Conservation (phyloP, 805 yeast species). For the Candida golubevii region DNA sequence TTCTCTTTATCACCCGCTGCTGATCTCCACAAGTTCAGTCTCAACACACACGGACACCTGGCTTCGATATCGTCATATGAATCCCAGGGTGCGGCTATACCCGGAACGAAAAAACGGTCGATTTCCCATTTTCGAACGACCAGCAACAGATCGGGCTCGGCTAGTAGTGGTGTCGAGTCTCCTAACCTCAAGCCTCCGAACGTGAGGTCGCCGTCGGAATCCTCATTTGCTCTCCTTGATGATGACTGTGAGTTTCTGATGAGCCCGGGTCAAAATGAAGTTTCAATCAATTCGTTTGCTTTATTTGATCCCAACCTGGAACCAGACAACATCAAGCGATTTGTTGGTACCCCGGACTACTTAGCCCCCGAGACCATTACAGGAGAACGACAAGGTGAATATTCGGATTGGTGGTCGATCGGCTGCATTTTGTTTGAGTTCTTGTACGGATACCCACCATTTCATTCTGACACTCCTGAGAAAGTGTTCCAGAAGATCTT, state of each 20-base stretch:
- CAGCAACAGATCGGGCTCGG: constrained; percentile 26
- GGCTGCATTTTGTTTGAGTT: constrained; percentile 95
- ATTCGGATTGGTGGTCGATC: constrained; percentile 98
- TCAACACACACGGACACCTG: constrained; percentile 10
- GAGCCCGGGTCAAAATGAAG: constrained; percentile 24
- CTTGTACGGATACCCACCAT: constrained; percentile 91
- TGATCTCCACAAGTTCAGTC: constrained; percentile 22
- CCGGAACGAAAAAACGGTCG: constrained; percentile 14
- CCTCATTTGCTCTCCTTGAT: constrained; percentile 52
- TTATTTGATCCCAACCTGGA: constrained; percentile 69
- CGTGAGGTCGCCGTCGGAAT: constrained; percentile 49
- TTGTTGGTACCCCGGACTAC: constrained; percentile 97
- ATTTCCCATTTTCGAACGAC: constrained; percentile 16
- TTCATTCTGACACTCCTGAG: constrained; percentile 77
- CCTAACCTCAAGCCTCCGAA: constrained; percentile 47
- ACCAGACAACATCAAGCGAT: constrained; percentile 47
- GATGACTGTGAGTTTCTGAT: constrained; percentile 39
- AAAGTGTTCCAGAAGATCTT: constrained; percentile 79
- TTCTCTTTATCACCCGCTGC: constrained; percentile 40
- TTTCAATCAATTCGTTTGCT: constrained; percentile 41
- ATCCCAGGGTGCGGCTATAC: constrained; percentile 5
- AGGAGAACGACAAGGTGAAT: constrained; percentile 77
- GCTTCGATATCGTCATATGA: constrained; percentile 13
- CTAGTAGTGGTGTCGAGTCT: constrained; percentile 42
- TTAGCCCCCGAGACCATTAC: constrained; percentile 93